Percentiles rank a stretch among this genome's conserved stretches.
Conservation (phyloP, 208 protist species). For the Plasmodiophora brassicae region DNA sequence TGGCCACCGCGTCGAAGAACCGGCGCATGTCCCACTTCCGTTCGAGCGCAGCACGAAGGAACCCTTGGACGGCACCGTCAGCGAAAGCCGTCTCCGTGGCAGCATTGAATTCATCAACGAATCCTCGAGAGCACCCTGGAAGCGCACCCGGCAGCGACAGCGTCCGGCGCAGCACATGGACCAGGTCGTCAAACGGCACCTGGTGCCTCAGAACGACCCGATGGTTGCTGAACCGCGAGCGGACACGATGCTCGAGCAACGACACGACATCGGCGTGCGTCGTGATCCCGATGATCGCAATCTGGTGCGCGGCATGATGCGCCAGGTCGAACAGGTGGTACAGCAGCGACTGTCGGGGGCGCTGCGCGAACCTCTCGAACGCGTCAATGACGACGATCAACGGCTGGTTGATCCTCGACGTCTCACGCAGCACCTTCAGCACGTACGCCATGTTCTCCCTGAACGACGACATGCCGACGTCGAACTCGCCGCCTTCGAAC, state of each 20-base stretch:
- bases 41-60: not conserved
- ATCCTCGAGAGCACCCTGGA: not conserved
- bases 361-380: not conserved
- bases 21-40: not conserved
- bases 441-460: not conserved
- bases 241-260: slow-evolving; percentile 1
- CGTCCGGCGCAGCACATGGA: not conserved
- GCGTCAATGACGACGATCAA: not conserved
- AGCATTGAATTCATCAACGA: not conserved
- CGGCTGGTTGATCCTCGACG: slow-evolving; percentile 6
- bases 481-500: not conserved
- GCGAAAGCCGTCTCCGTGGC: not conserved
- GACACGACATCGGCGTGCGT: not conserved
- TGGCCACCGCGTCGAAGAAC: not conserved
- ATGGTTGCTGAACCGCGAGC: not conserved
- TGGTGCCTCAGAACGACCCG: not conserved
- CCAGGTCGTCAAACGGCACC: not conserved
- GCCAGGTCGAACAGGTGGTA: slow-evolving; percentile 23
- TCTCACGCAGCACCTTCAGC: not conserved
- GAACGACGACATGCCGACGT: not conserved
- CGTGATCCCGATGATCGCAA: slow-evolving; percentile 16
- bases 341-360: not conserved
- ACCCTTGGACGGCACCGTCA: not conserved
- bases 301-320: not conserved
- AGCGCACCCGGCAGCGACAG: not conserved